Evolutionary conservation across 495 filamentous ascomycete species (phyloP).

Genomic region (Hypomontagnella submonticulosa): DNA sequence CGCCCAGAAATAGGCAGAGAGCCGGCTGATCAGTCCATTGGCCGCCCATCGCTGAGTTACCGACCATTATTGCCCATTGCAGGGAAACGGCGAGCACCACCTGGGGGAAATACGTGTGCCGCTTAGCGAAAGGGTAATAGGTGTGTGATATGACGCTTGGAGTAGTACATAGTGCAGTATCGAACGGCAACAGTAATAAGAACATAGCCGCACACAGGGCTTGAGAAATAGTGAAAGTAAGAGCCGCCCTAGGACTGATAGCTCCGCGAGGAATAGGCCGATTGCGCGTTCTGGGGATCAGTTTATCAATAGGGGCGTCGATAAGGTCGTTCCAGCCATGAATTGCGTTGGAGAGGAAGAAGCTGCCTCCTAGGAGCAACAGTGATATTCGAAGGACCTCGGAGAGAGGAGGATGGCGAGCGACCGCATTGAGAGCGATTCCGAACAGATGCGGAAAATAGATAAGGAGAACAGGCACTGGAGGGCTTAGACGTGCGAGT

Average conservation of each 20-base stretch:
- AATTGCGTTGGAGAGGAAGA: constrained; percentile 53
- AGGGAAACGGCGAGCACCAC: constrained; percentile 52
- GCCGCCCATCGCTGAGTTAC: constrained; percentile 20
- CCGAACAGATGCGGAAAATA: too few relatives aligned
- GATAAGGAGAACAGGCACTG: too few relatives aligned
- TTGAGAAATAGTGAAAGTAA: constrained; percentile 45
- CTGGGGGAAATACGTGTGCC: constrained; percentile 52
- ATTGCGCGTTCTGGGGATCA: constrained; percentile 43
- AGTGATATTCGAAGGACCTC: too few relatives aligned
- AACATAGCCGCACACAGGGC: constrained; percentile 34
- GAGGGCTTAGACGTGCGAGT: too few relatives aligned
- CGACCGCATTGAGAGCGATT: too few relatives aligned
- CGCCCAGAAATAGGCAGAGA: constrained; percentile 32
- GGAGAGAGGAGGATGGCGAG: too few relatives aligned
- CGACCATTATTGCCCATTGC: constrained; percentile 45
- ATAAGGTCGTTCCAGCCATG: constrained; percentile 55
- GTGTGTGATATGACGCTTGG: constrained; percentile 42
- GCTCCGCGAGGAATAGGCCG: constrained; percentile 53
- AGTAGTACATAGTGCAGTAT: constrained; percentile 23
- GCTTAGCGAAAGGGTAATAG: constrained; percentile 54
- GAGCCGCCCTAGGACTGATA: constrained; percentile 42
- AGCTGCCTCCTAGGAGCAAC: constrained; percentile 47
- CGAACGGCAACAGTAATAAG: constrained; percentile 21
- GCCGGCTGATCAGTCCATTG: constrained; percentile 11
- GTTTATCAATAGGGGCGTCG: constrained; percentile 49